A percentile compares a stretch with the other conserved stretches of the same genome.
Evolutionary conservation across 805 yeast genomes (phyloP).

Genomic region (Saccharomycopsis oosterbeekiorum): DNA sequence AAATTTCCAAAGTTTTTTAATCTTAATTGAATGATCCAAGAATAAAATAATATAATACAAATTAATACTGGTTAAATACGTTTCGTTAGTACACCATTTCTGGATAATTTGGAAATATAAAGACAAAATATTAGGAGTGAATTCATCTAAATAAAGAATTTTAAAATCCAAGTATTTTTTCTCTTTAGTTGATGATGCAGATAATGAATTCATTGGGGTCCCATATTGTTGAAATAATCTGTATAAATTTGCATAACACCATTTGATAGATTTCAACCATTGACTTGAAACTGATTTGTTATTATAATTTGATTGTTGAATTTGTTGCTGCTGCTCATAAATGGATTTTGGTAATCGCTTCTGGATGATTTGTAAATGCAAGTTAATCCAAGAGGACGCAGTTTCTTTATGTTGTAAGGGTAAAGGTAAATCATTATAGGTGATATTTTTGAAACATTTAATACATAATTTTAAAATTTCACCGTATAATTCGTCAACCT

Average conservation of each 20-base stretch:
- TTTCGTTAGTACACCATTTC: constrained; percentile 53
- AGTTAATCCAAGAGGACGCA: constrained; percentile 59
- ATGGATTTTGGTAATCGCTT: constrained; percentile 48
- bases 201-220: constrained; percentile 24
- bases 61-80: constrained; percentile 64
- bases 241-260: constrained; percentile 75
- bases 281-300: constrained; percentile 39
- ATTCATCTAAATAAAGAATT: constrained; percentile 40
- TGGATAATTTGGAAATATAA: constrained; percentile 59
- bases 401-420: constrained; percentile 45
- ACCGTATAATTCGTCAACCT: constrained; percentile 35
- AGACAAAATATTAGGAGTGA: constrained; percentile 64
- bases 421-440: constrained; percentile 62
- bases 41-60: constrained; percentile 58
- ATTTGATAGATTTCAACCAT: constrained; percentile 74
- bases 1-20: constrained; percentile 50
- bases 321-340: constrained; percentile 28
- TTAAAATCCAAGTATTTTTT: constrained; percentile 55
- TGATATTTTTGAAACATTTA: constrained; percentile 69
- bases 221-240: constrained; percentile 68
- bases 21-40: constrained; percentile 50
- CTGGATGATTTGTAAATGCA: constrained; percentile 61
- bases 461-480: constrained; percentile 68
- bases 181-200: constrained; percentile 26
- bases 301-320: not conserved